Evolutionary conservation across 164 flowering plant genomes (phyloP).

Genomic region (Dillenia turbinata): DNA sequence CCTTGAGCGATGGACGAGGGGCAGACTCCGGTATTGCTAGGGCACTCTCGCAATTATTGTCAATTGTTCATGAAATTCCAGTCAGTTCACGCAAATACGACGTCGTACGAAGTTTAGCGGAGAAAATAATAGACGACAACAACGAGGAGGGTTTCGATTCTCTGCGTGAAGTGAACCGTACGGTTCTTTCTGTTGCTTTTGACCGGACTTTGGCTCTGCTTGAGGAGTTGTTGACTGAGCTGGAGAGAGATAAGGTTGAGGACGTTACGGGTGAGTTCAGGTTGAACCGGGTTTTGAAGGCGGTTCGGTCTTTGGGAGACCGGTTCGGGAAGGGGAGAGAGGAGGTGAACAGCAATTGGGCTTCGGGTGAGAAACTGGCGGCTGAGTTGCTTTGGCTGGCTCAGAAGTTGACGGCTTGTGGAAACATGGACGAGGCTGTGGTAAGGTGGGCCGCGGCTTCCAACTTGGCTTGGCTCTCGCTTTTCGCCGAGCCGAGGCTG

Average conservation of each 20-base stretch:
- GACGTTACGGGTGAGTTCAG: neutral
- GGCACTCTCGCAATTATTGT: conserved; percentile 67
- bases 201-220: conserved; percentile 43
- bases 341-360: conserved; percentile 1
- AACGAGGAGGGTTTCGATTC: conserved; percentile 29
- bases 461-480: conserved; percentile 51
- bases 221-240: conserved; percentile 30
- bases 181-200: conserved; percentile 58
- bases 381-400: conserved; percentile 84
- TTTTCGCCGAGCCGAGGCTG: conserved; percentile 59
- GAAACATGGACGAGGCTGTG: conserved; percentile 53
- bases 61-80: conserved; percentile 47
- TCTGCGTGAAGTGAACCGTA: conserved; percentile 50
- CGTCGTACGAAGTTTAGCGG: conserved; percentile 59
- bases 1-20: neutral
- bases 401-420: conserved; percentile 57
- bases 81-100: conserved; percentile 80
- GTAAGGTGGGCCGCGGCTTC: conserved; percentile 62
- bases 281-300: conserved; percentile 21
- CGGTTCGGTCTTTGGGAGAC: conserved; percentile 21
- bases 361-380: conserved; percentile 68
- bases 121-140: conserved; percentile 67
- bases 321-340: conserved; percentile 10
- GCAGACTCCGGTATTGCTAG: conserved; percentile 50
- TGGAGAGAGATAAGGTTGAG: conserved; percentile 4